Evolutionary conservation across 345 rosid genomes (phyloP), one percentile per base, ranked within the genome.

Genomic region (Odontarrhena argentea): DNA sequence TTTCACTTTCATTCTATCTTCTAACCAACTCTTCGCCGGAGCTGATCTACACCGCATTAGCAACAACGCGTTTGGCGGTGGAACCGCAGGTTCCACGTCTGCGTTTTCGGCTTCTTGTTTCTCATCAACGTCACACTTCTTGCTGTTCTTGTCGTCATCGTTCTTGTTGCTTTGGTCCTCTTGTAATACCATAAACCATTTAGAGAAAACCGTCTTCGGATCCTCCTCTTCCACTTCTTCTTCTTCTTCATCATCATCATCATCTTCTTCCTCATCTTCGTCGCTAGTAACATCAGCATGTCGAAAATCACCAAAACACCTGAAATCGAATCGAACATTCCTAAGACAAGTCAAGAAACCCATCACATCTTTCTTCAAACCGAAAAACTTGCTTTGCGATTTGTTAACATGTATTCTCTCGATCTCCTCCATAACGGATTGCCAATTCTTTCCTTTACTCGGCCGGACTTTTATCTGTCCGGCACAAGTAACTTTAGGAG

Each of bases 401-500:
- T 74, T 75, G 45, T 55, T 60, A 38, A 48, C 73, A 67, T 87
- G 96, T 36, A 85, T 79, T 63, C 79, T 80, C 69, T 85, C 89
- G 9, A 85, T 85, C 79, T 85, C 89, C 55, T 80, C 89, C 94
- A 89, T 89, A 5, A 89, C 88, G 5, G 88, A 82, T 68, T 87
- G 94, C 96, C 88, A 88, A 60, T 77, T 87, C 81, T 85, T 90
- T 5, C 78, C 70, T 55, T 38, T 74, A 35, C 87, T 84, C 9
- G 87, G 87, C 65, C 86, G 76, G 44, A 87, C 92, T 80, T 85
- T 93, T 83, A 93, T 87, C 87, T 93, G 94, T 12, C 98, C 98
- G 3, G 96, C 93, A 18, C 98, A 93, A 1, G 96, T 93, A 6
- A 93, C 96, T 71, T 88, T 84, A 7, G 98, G 98, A 0, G 98